Percentiles rank a stretch among this genome's conserved stretches.
phyloP scores from a whole-genome alignment of 2,329 filamentous ascomycete genomes.

The Alternaria solani region DNA sequence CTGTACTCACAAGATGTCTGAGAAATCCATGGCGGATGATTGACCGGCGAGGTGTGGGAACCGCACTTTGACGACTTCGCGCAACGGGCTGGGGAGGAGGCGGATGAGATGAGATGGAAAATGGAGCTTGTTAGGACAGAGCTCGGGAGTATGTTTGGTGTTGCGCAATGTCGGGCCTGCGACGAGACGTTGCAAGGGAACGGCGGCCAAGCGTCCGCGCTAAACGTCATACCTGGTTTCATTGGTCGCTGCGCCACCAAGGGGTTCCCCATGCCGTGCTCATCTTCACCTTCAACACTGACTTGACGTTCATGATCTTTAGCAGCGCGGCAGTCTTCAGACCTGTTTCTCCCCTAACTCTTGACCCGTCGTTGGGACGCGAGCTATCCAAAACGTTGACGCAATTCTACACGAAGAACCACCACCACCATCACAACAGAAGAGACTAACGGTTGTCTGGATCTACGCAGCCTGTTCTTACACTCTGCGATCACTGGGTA shows the following conservation, averaged over 20 bases:
- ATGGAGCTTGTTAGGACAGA: slow-evolving; percentile 9
- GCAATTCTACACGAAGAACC: not conserved
- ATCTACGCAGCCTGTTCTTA: not conserved
- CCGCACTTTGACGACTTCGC: slow-evolving; percentile 41
- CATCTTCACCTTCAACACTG: not conserved
- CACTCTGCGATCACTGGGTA: not conserved
- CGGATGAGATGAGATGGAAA: slow-evolving; percentile 12
- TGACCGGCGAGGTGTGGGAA: slow-evolving; percentile 43
- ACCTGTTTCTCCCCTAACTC: not conserved
- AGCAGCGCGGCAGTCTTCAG: not conserved
- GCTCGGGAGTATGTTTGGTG: slow-evolving; percentile 15
- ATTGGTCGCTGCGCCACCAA: slow-evolving; percentile 15
- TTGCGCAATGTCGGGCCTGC: slow-evolving; percentile 21
- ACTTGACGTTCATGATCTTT: not conserved
- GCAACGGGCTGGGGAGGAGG: not conserved
- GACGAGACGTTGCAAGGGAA: slow-evolving; percentile 17
- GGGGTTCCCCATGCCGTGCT: slow-evolving; percentile 4
- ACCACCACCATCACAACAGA: not conserved
- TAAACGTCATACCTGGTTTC: slow-evolving; percentile 21
- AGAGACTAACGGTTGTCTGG: not conserved
- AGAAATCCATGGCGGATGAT: slow-evolving; percentile 77
- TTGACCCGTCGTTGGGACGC: not conserved
- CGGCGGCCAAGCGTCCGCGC: slow-evolving; percentile 15
- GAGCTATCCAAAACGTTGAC: not conserved
- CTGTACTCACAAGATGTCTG: slow-evolving; percentile 82